These are phyloP conservation scores for Malassezia yamatoensis DNA, from an alignment of 1,284 basidiomycete species.

Conservation along the genomic window DNA sequence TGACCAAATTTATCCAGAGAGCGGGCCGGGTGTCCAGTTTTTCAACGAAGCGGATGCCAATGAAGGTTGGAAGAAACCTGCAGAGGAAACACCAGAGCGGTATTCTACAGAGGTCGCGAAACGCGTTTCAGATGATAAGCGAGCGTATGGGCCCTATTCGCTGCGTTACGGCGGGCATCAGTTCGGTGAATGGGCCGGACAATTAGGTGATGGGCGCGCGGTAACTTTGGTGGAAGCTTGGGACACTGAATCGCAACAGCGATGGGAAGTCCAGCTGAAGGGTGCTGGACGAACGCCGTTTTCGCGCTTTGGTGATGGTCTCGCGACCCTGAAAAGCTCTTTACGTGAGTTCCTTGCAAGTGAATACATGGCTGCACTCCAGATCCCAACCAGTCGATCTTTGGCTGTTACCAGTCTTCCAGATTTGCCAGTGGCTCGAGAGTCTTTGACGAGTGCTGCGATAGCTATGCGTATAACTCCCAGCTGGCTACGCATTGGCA, in stretches of 20 bases:
- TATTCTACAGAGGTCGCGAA: background rate
- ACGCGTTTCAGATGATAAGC: background rate
- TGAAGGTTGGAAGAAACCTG: background rate
- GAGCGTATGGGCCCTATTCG: slow-evolving; percentile 34
- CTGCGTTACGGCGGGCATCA: slow-evolving; percentile 53
- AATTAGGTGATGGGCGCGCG: slow-evolving; percentile 88
- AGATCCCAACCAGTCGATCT: slow-evolving; percentile 78
- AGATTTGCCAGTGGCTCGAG: slow-evolving; percentile 64
- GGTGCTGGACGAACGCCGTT: slow-evolving; percentile 89
- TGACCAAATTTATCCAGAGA: slow-evolving; percentile 1
- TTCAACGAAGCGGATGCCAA: slow-evolving; percentile 15
- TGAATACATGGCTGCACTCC: slow-evolving; percentile 71
- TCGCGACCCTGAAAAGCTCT: slow-evolving; percentile 81
- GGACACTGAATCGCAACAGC: slow-evolving; percentile 49
- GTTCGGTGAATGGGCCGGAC: slow-evolving; percentile 89
- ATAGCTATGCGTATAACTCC: slow-evolving; percentile 75
- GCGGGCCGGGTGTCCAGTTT: slow-evolving; percentile 27
- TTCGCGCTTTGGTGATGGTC: slow-evolving; percentile 76
- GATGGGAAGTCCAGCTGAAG: slow-evolving; percentile 76
- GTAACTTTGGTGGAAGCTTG: slow-evolving; percentile 67
- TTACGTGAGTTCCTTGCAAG: slow-evolving; percentile 64
- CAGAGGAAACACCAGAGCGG: background rate
- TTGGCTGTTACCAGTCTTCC: slow-evolving; percentile 71
- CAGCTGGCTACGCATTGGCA: slow-evolving; percentile 83
- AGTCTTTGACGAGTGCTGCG: slow-evolving; percentile 67